Base-by-base conservation (phyloP, 1,284 basidiomycete genomes). In the Leccinum angustisporum region DNA sequence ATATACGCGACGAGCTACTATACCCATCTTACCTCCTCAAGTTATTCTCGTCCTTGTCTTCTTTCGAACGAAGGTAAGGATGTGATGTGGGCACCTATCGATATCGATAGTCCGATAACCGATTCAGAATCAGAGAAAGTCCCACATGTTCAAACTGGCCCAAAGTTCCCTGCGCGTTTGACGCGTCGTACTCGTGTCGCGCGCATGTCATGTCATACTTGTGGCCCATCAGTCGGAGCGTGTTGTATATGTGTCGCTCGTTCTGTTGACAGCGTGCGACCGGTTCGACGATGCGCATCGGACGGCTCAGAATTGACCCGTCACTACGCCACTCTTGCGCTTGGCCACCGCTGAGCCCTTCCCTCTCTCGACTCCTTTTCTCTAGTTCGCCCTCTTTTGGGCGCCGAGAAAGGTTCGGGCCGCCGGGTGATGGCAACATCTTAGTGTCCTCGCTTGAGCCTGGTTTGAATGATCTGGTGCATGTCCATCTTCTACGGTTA, bases 321-420 rank as follows among this genome's bases (percentile, higher is more conserved):
- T 36, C 27, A 14, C 11, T 36, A 36, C 13, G 43, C 43, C 18
- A 18, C 43, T 46, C n/a, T 16, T 46, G 43, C 10, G 43, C 43
- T 46, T 46, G 18, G 10, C 18, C 43, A 25, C 25, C 25, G 18
- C 18, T 21, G 18, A 21, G 18, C 18, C 18, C 18, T 21, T 36
- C 46, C 16, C 25, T 14, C 11, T 4, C 6, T n/a, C 30, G 54
- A 57, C 6, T 56, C 59, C 58, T 60, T 55, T 2, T 66, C 60
- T 67, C 64, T 25, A 60, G 58, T 5, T 57, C 56, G 70, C 63
- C 63, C 61, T 61, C 51, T 60, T 51, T 30, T 64, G 66, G 66
- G 63, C 59, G 54, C 63, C 21, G 66, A 66, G 59, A 56, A 33
- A 48, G 58, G 58, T 52, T 18, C 43, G 13, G 2, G 56, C 67